Conservation (phyloP, 257 asterid species). For the Nicotiana attenuata region DNA sequence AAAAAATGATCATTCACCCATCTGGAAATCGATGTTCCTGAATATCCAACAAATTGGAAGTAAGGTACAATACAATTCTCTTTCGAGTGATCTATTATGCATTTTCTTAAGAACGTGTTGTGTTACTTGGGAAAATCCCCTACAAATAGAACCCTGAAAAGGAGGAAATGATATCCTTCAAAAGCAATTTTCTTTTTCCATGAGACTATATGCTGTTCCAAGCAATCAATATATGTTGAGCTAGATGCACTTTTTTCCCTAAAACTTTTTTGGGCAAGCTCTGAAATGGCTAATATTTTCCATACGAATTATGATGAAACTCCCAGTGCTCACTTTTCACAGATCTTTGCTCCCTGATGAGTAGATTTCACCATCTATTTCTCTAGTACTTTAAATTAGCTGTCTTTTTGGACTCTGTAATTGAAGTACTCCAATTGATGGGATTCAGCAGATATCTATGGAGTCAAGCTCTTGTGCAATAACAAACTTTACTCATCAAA, state of each 20-base stretch:
- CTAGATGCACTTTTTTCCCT: not conserved
- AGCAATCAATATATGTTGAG: not conserved
- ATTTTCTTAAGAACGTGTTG: not conserved
- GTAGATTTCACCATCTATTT: not conserved
- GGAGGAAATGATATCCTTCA: not conserved
- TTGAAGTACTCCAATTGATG: not conserved
- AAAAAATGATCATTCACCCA: constrained; percentile 74
- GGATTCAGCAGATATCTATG: not conserved
- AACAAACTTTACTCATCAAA: not conserved
- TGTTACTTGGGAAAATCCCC: not conserved
- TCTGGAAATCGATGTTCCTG: constrained; percentile 70
- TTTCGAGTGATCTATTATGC: not conserved
- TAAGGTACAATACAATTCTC: constrained; percentile 53
- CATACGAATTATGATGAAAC: not conserved
- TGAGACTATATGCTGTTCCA: not conserved
- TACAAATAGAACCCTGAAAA: not conserved
- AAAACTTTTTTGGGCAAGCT: not conserved
- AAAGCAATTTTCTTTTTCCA: not conserved
- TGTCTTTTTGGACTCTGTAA: not conserved
- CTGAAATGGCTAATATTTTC: not conserved
- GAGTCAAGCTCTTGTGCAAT: not conserved
- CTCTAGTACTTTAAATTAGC: not conserved
- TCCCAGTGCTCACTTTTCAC: not conserved
- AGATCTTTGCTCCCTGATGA: not conserved
- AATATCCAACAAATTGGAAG: constrained; percentile 93